Evolutionary conservation across 2,329 filamentous ascomycete species (phyloP), one percentile per base, ranked within the genome.

Genomic region (Coniochaeta pulveracea): DNA sequence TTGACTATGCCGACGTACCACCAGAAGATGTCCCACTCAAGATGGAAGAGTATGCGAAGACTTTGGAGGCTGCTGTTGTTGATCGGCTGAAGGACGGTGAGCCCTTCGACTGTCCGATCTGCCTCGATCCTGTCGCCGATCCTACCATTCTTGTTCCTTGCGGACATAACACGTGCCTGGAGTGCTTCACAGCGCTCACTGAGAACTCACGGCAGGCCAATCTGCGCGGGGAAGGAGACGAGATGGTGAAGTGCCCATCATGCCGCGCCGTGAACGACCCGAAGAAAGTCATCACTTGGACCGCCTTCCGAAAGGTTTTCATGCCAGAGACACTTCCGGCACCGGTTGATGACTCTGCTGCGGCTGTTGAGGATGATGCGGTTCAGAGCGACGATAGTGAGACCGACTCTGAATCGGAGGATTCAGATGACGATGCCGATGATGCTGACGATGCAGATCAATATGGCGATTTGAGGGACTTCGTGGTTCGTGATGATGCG

Each of bases 111-210:
- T 93, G 86, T 47, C 83, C 83, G 0, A 76, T 91, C 14, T 94
- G 86, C 51, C 78, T 82, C 37, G 86, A 94, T 46, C 76, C 66
- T 3, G 73, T 80, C 6, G 64, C 70, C 10, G 86, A 88, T 40
- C 82, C 84, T 0, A 72, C 72, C 3, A 83, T 93, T 41, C 80
- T 88, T 52, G 65, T 85, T 33, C 85, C 85, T 1, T 94, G 86
- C 47, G 86, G 86, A 2, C 86, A 94, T 48, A 74, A 79, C 38
- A 76, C 76, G 16, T 94, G 86, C 54, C 61, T 69, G 1, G 80
- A 86, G 40, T 94, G 86, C 49, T 76, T 91, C 39, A 67, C 73
- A 5, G 73, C 69, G 35, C 67, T 93, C 29, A 66, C 67, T 0
- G 82, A 85, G 40, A 74, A 58, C 26, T 56, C 76, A 4, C 56